These are phyloP conservation scores for Solanum tarapatanum DNA, from an alignment of 257 asterid genomes.

Conservation along the genomic window DNA sequence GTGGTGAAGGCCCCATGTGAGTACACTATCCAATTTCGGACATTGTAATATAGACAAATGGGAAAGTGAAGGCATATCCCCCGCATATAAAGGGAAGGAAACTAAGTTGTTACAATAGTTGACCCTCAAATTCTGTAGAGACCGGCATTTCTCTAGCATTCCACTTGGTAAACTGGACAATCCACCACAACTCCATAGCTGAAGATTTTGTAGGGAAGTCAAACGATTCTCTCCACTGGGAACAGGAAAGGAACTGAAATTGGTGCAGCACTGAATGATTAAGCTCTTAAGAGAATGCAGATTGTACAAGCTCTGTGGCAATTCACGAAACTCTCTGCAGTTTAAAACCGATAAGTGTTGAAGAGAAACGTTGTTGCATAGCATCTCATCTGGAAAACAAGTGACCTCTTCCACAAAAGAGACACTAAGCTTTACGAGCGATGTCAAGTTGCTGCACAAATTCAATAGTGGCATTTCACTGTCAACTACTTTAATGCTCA, in stretches of 20 bases:
- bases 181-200: background rate
- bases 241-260: background rate
- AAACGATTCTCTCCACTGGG: background rate
- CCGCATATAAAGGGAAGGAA: background rate
- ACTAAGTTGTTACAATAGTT: background rate
- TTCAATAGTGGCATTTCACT: background rate
- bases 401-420: background rate
- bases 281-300: background rate
- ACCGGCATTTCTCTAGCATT: background rate
- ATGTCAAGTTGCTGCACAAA: constrained; percentile 1
- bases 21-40: background rate
- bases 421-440: background rate
- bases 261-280: accelerated
- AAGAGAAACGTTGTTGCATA: background rate
- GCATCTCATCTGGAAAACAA: constrained; percentile 2
- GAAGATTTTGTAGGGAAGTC: background rate
- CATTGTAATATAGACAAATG: accelerated
- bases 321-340: constrained; percentile 1
- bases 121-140: background rate
- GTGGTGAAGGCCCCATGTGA: background rate
- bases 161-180: constrained; percentile 4
- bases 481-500: accelerated
- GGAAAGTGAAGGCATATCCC: background rate
- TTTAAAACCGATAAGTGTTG: accelerated
- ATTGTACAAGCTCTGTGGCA: background rate